Evolutionary conservation across 306 rosid species (phyloP), one percentile per base, ranked within the genome.

Genomic region (Ammopiptanthus mongolicus): DNA sequence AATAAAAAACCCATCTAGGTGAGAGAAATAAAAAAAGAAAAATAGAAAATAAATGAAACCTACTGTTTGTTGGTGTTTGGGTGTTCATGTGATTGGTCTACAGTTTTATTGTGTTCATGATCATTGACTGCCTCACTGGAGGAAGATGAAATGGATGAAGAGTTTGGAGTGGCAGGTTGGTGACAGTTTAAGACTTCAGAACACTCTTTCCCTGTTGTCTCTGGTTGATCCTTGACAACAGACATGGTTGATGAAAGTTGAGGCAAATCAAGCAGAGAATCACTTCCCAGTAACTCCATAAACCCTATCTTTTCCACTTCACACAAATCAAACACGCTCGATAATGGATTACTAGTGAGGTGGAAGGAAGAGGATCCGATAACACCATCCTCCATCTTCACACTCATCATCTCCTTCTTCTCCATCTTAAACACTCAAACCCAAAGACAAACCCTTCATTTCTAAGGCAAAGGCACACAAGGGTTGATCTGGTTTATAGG

Each of bases 81-180:
- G 0, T 71, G 77, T 11, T 13, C 80, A 52, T 78, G 80, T 0
- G 25, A 68, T 68, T 81, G 86, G 61, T 83, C 76, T 2, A 71
- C 73, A 69, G 71, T 65, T 73, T 74, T 80, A 21, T 80, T 81
- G 8, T 36, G 90, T 58, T 91, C 93, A 37, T n/a, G n/a, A n/a
- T 85, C 94, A 53, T 82, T 85, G 15, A 81, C 25, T 3, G 96
- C 86, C 51, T 91, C 96, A 48, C 93, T 87, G 0, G 98, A 90
- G 0, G 90, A 80, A 0, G 97, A 91, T 1, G 98, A 94, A 64
- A 91, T 88, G 21, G 98, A 93, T 1, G 97, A 91, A 41, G 95
- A 90, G 82, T 91, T 94, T 0, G 98, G 93, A 13, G 97, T 88
- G 0, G 89, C 81, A 5, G 96, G 98, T 63, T 83, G 88, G 6